These are phyloP conservation scores for Penicillium psychrosexuale DNA, from an alignment of 2,329 filamentous ascomycete species.

Conservation along the genomic window DNA sequence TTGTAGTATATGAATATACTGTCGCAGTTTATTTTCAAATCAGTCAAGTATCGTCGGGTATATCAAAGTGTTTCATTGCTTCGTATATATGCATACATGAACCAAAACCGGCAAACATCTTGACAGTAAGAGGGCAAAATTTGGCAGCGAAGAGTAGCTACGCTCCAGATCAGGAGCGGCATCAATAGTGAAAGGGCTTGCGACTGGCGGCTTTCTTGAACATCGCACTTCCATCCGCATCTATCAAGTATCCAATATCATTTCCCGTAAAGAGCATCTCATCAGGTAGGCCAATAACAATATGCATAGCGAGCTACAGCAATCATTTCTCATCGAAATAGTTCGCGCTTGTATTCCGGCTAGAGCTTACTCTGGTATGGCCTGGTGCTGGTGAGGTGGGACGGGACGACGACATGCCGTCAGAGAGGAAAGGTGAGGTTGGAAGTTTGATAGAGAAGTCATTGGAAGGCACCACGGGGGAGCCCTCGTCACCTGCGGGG, in stretches of 20 bases:
- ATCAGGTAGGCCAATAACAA: neutral
- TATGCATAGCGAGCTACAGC: slow-evolving; percentile 7
- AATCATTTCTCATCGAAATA: slow-evolving; percentile 40
- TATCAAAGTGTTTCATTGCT: slow-evolving; percentile 21
- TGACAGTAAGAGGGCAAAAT: slow-evolving; percentile 1
- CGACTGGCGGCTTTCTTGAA: neutral
- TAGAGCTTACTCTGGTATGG: slow-evolving; percentile 42
- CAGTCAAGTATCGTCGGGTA: slow-evolving; percentile 2
- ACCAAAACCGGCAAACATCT: slow-evolving; percentile 9
- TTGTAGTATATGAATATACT: neutral
- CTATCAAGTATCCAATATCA: slow-evolving; percentile 19
- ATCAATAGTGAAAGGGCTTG: neutral
- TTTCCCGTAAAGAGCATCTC: slow-evolving; percentile 7
- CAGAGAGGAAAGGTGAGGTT: slow-evolving; percentile 47
- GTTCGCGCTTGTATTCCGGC: slow-evolving; percentile 34
- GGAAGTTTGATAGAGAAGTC: slow-evolving; percentile 48
- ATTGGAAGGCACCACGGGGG: slow-evolving; percentile 34
- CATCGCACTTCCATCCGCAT: neutral
- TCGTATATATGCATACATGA: slow-evolving; percentile 29
- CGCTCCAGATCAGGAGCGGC: slow-evolving; percentile 3
- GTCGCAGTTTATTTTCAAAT: neutral
- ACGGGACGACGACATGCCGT: slow-evolving; percentile 53
- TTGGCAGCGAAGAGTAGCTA: slow-evolving; percentile 1
- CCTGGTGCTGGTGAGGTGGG: slow-evolving; percentile 52
- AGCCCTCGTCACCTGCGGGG: slow-evolving; percentile 49